Evolutionary conservation across 148 eudicot genomes (phyloP).

Genomic region (Diospyros lotus): DNA sequence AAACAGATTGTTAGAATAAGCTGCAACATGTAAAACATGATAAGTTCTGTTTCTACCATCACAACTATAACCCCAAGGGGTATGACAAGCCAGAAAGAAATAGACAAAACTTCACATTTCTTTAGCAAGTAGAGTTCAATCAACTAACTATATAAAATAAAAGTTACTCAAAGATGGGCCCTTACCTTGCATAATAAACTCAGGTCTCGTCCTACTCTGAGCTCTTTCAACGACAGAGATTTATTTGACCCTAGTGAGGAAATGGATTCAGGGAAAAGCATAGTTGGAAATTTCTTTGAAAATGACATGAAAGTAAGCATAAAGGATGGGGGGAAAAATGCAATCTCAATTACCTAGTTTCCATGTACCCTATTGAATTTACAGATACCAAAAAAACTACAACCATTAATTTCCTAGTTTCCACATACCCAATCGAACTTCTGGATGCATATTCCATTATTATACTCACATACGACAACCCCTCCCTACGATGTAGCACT

Average conservation of each 20-base stretch:
- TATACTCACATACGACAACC: too few relatives aligned
- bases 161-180: background rate
- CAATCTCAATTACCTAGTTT: too few relatives aligned
- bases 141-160: background rate
- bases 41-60: background rate
- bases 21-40: background rate
- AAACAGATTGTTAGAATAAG: background rate
- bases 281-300: background rate
- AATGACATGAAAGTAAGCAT: background rate
- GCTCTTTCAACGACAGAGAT: conserved; percentile 39
- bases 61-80: background rate
- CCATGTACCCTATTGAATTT: too few relatives aligned
- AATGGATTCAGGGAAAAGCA: background rate
- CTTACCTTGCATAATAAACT: conserved; percentile 79
- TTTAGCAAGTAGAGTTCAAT: background rate
- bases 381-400: too few relatives aligned
- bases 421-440: too few relatives aligned
- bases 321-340: too few relatives aligned
- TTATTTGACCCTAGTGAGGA: conserved; percentile 39
- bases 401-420: too few relatives aligned
- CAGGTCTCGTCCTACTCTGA: conserved; percentile 42
- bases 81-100: background rate
- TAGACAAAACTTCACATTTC: background rate
- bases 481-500: too few relatives aligned
- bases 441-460: too few relatives aligned